phyloP scores from a whole-genome alignment of 192 early-diverging fungal genomes.

The Oehlia diaphana region DNA sequence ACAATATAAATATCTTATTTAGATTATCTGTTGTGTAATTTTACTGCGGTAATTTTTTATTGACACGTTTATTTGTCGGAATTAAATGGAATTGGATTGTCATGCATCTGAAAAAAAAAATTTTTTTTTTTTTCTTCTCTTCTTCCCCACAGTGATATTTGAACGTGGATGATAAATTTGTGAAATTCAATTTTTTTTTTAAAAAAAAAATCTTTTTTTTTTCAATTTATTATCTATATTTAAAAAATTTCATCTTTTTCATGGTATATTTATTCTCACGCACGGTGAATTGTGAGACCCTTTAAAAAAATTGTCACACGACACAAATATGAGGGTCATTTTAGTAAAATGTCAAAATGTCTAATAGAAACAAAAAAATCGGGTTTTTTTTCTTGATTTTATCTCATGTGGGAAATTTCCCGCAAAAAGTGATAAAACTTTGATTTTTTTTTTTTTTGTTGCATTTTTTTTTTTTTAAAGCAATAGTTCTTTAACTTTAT shows the following conservation, averaged over 20 bases:
- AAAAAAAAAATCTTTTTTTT: neutral
- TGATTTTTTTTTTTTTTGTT: too few species aligned
- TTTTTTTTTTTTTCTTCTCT: neutral
- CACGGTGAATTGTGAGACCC: neutral
- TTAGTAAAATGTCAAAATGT: neutral
- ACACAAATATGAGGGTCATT: neutral
- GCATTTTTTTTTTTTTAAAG: too few species aligned
- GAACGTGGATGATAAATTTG: neutral
- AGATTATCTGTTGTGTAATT: neutral
- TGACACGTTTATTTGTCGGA: neutral
- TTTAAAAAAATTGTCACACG: neutral
- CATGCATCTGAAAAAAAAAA: neutral
- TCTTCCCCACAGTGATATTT: neutral
- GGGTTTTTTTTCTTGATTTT: neutral
- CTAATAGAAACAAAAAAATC: neutral
- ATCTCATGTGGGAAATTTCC: slow-evolving; percentile 1
- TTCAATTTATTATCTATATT: neutral
- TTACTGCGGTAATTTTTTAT: neutral
- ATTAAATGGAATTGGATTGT: neutral
- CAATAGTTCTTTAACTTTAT: too few species aligned
- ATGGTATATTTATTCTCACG: neutral
- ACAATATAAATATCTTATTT: neutral
- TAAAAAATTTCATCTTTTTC: neutral
- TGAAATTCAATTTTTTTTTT: neutral
- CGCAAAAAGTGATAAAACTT: neutral